Conservation (phyloP, 2,329 filamentous ascomycete genomes). For the Fusarium luffae region DNA sequence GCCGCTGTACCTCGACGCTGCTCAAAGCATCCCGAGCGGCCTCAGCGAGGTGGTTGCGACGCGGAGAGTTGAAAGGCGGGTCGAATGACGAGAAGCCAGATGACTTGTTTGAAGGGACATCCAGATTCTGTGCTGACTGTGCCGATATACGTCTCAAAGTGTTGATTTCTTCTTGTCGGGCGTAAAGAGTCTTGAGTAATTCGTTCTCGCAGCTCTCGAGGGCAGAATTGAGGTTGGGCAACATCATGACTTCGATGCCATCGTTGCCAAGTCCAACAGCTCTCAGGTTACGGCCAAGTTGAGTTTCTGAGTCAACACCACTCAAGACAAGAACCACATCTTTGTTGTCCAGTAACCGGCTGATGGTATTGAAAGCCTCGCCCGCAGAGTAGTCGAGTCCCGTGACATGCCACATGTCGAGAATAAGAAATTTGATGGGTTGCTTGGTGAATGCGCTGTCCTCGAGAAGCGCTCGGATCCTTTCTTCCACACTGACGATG, state of each 20-base stretch:
- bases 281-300: conserved; percentile 80
- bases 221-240: conserved; percentile 91
- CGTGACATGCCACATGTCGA: conserved; percentile 90
- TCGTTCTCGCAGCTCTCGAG: conserved; percentile 96
- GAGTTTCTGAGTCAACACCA: conserved; percentile 79
- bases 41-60: conserved; percentile 79
- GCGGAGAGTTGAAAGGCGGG: conserved; percentile 77
- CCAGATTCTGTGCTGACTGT: conserved; percentile 57
- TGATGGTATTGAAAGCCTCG: conserved; percentile 93
- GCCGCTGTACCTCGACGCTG: conserved; percentile 68
- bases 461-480: conserved; percentile 83
- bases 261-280: conserved; percentile 85
- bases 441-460: conserved; percentile 81
- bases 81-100: conserved; percentile 52
- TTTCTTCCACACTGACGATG: conserved; percentile 93
- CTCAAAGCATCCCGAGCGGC: conserved; percentile 81
- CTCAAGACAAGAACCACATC: conserved; percentile 85
- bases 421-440: conserved; percentile 88
- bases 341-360: conserved; percentile 80
- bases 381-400: conserved; percentile 96
- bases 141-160: conserved; percentile 56
- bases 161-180: conserved; percentile 70
- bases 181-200: conserved; percentile 83
- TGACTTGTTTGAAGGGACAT: conserved; percentile 57
- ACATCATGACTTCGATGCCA: conserved; percentile 79